Evolutionary conservation across 2,329 filamentous ascomycete species (phyloP).

Genomic region (Trichophyton benhamiae): DNA sequence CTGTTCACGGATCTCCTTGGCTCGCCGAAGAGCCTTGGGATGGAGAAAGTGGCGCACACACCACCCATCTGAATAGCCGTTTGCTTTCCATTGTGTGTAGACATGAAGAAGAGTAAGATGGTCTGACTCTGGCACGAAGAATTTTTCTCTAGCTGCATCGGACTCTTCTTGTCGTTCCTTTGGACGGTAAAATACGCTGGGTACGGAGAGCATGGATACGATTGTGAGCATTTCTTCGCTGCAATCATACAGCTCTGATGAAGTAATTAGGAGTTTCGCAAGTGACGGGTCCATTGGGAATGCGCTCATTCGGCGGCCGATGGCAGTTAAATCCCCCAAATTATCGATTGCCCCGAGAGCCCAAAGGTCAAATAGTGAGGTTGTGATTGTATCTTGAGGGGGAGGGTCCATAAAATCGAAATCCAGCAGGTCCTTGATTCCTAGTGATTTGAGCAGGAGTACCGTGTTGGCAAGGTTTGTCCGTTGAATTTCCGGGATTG

Average conservation of each 20-base stretch:
- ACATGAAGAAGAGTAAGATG: slow-evolving; percentile 93
- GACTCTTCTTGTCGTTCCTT: slow-evolving; percentile 96
- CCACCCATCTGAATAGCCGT: slow-evolving; percentile 83
- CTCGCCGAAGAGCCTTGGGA: slow-evolving; percentile 80
- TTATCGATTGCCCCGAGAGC: slow-evolving; percentile 88
- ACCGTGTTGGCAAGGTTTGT: slow-evolving; percentile 95
- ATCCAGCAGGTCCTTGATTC: slow-evolving; percentile 84
- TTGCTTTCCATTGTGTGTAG: slow-evolving; percentile 87
- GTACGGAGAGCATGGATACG: slow-evolving; percentile 93
- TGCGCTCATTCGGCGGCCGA: slow-evolving; percentile 87
- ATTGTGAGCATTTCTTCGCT: slow-evolving; percentile 98
- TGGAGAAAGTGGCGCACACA: slow-evolving; percentile 89
- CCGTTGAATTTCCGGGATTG: slow-evolving; percentile 93
- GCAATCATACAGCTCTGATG: slow-evolving; percentile 77
- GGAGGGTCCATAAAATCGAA: slow-evolving; percentile 99
- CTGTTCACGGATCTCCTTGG: slow-evolving; percentile 89
- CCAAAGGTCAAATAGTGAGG: slow-evolving; percentile 95
- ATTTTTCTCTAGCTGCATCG: slow-evolving; percentile 89
- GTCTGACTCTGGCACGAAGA: slow-evolving; percentile 95
- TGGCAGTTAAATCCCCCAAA: slow-evolving; percentile 73
- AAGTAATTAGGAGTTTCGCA: slow-evolving; percentile 87
- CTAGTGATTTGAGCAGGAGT: slow-evolving; percentile 81
- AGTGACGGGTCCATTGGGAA: slow-evolving; percentile 97
- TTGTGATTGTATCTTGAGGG: slow-evolving; percentile 93
- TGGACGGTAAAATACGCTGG: slow-evolving; percentile 90